phyloP scores from a whole-genome alignment of 73 alveolate genomes.

The Stentor roeselii region DNA sequence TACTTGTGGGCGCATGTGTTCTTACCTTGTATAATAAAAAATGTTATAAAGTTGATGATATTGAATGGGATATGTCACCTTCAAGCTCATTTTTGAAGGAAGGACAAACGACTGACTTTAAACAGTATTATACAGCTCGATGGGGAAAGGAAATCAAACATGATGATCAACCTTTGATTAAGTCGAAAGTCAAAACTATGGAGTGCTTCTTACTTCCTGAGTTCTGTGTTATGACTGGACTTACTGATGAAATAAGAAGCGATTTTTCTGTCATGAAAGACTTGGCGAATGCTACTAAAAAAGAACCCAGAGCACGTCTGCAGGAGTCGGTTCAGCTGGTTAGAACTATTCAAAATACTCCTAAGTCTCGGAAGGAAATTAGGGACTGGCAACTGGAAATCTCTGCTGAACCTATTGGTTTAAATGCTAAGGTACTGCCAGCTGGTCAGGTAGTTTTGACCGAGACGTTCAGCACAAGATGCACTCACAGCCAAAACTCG shows the following conservation, averaged over 20 bases:
- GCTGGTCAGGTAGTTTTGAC: neutral
- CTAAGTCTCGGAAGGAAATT: slow-evolving; percentile 59
- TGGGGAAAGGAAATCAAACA: slow-evolving; percentile 52
- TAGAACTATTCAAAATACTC: slow-evolving; percentile 47
- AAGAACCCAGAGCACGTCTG: slow-evolving; percentile 71
- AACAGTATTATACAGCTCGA: slow-evolving; percentile 55
- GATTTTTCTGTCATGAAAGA: slow-evolving; percentile 86
- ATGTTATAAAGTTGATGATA: slow-evolving; percentile 63
- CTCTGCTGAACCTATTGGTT: slow-evolving; percentile 54
- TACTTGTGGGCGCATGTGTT: slow-evolving; percentile 57
- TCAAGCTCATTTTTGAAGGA: slow-evolving; percentile 41
- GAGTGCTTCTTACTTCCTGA: slow-evolving; percentile 59
- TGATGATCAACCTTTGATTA: slow-evolving; percentile 61
- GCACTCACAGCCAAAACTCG: neutral
- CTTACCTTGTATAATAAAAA: slow-evolving; percentile 78
- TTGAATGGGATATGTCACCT: slow-evolving; percentile 64
- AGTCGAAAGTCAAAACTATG: slow-evolving; percentile 39
- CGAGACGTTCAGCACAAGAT: neutral
- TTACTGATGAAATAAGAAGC: slow-evolving; percentile 84
- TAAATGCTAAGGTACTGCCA: slow-evolving; percentile 38
- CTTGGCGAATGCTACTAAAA: slow-evolving; percentile 75
- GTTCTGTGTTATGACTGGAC: slow-evolving; percentile 82
- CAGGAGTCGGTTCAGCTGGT: slow-evolving; percentile 75
- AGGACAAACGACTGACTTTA: slow-evolving; percentile 54
- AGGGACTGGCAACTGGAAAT: slow-evolving; percentile 77